Evolutionary conservation across 257 asterid species (phyloP), one percentile per base, ranked within the genome.

Genomic region (Orobanche coerulescens): DNA sequence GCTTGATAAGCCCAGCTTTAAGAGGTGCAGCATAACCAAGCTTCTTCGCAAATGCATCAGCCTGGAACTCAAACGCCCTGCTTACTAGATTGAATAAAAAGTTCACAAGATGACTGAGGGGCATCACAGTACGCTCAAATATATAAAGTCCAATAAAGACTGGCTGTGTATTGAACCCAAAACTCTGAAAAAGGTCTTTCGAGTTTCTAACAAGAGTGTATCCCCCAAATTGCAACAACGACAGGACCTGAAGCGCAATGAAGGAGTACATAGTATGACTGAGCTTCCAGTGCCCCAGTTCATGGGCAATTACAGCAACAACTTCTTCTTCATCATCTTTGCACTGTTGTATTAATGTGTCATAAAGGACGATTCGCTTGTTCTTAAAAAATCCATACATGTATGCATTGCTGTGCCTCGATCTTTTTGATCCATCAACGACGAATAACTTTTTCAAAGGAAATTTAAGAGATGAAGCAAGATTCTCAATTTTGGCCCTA

Each of bases 261-360:
- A n/a, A n/a, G n/a, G n/a, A n/a, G n/a, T n/a, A n/a, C n/a, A 61
- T 31, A 52, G 22, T 58, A 60, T 72, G 98, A 74, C 77, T 85
- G 58, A 91, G 94, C 77, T 85, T 91, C 98, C 98, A 92, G 73
- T 92, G 98, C 63, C 98, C 98, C 73, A 92, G 80, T 68, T 92
- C 98, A 74, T 92, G 98, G 48, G 94, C 98, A 69, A 92, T 88
- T 53, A 88, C 96, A 58, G 98, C 98, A 69, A 92, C 96, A 44
- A 92, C n/a, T n/a, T n/a, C 87, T 77, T 92, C 98, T 78, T 92
- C 98, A 2, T 84, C 94, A 50, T 91, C 72, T 73, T 88, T 88
- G 87, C 98, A 88, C 98, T 92, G 98, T 74, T 92, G 96, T 74
- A 92, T 78, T 73, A 92, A 76, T 23, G 98, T 92, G 79, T 92